Conservation (phyloP, 192 early-diverging fungal genomes). For the Dimargaris xerosporica region DNA sequence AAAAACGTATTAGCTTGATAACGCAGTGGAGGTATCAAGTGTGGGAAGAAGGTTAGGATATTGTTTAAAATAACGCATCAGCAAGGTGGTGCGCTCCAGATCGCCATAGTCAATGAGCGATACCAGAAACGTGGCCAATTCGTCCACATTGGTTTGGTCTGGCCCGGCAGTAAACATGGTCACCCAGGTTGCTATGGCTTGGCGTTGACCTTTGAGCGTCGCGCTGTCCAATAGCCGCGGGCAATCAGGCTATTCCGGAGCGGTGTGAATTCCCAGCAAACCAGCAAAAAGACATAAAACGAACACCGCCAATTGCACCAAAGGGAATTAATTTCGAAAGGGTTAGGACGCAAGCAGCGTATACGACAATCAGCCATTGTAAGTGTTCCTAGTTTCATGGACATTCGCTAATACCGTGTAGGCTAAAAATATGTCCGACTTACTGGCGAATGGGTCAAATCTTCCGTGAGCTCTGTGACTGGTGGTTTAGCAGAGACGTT, state of each 20-base stretch:
- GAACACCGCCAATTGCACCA: background rate
- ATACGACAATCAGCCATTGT: background rate
- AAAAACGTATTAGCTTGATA: too few relatives aligned
- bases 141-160: conserved; percentile 18
- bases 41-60: too few relatives aligned
- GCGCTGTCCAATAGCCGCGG: background rate
- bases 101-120: conserved; percentile 15
- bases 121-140: conserved; percentile 16
- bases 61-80: conserved; percentile 17
- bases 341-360: background rate
- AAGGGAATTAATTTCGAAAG: background rate
- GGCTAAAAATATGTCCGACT: background rate
- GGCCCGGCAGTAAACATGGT: conserved; percentile 10
- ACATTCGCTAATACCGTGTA: background rate
- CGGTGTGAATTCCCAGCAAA: background rate
- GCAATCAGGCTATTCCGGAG: background rate
- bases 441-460: background rate
- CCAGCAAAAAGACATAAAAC: background rate
- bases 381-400: background rate
- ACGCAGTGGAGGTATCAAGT: too few relatives aligned
- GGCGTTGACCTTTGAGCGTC: background rate
- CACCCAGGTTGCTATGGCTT: conserved; percentile 12
- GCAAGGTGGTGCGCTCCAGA: conserved; percentile 17
- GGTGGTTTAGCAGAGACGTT: background rate
- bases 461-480: background rate